Percentiles rank a stretch among this genome's conserved stretches.
Conservation (phyloP, 345 rosid species). For the Abelmoschus esculentus region DNA sequence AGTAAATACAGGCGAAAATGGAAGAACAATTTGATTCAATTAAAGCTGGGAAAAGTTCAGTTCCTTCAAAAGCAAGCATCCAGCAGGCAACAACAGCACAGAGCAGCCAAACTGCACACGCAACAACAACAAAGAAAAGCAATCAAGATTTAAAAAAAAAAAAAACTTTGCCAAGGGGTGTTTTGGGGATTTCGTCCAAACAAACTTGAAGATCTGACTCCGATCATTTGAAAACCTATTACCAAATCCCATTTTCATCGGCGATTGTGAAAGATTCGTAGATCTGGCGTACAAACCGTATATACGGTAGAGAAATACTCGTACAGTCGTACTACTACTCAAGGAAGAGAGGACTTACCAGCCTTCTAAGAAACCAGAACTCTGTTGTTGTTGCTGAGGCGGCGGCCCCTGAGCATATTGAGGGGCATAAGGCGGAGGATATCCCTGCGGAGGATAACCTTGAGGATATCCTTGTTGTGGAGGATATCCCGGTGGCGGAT, state of each 20-base stretch:
- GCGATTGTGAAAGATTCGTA: neutral
- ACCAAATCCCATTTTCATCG: neutral
- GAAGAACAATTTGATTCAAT: too few species aligned
- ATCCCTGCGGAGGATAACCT: slow-evolving; percentile 16
- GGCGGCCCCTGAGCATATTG: slow-evolving; percentile 67
- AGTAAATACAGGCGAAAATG: too few species aligned
- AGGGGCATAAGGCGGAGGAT: slow-evolving; percentile 63
- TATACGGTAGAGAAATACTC: neutral
- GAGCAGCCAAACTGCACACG: neutral
- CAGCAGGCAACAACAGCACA: neutral
- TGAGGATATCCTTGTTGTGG: too few species aligned
- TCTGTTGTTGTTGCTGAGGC: slow-evolving; percentile 37
- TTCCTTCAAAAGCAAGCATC: neutral
- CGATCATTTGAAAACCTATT: too few species aligned
- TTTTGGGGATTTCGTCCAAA: too few species aligned
- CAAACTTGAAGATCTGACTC: too few species aligned
- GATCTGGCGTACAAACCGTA: neutral
- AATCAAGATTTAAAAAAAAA: neutral
- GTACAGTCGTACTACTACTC: neutral
- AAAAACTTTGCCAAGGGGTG: too few species aligned
- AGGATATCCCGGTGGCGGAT: too few species aligned
- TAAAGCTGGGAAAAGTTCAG: too few species aligned
- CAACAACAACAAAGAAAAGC: neutral
- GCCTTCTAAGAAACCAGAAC: slow-evolving; percentile 60
- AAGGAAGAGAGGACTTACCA: slow-evolving; percentile 33